Evolutionary conservation across 495 filamentous ascomycete genomes (phyloP).

Genomic region (Apodospora peruviana): DNA sequence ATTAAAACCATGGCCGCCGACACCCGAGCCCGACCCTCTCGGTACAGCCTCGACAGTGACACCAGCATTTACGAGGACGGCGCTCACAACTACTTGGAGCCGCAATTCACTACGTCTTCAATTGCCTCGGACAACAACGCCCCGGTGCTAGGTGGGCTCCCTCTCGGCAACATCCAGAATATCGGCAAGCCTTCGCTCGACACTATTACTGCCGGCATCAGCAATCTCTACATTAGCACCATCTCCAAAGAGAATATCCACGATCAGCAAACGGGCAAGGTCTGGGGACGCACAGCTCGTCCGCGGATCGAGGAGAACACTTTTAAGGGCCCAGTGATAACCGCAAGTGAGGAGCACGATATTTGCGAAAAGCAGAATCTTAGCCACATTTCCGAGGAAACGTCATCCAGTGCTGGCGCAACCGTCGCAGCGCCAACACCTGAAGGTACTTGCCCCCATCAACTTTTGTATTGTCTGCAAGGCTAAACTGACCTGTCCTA

Average conservation of each 20-base stretch:
- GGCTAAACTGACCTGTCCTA: no score
- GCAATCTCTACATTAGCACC: conserved; percentile 24
- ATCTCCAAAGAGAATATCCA: conserved; percentile 18
- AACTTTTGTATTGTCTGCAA: no score
- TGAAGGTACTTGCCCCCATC: conserved; percentile 5
- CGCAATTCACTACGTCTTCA: conserved; percentile 3
- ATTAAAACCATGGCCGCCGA: conserved; percentile 26
- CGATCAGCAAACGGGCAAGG: conserved; percentile 4
- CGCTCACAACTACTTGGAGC: neutral
- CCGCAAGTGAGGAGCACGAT: neutral
- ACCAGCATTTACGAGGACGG: conserved; percentile 18
- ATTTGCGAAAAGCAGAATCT: neutral
- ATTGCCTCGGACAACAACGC: conserved; percentile 11
- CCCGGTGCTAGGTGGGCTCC: conserved; percentile 26
- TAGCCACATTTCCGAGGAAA: neutral
- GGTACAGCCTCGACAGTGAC: conserved; percentile 12
- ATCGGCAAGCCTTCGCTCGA: conserved; percentile 19
- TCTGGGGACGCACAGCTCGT: conserved; percentile 7
- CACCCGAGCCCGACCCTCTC: conserved; percentile 10
- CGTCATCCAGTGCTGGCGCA: neutral
- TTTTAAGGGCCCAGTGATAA: conserved; percentile 2
- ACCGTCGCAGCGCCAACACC: neutral
- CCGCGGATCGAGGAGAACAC: conserved; percentile 4
- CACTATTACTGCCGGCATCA: conserved; percentile 20
- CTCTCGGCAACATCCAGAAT: conserved; percentile 29